Evolutionary conservation across 1,284 basidiomycete genomes (phyloP), one percentile per base, ranked within the genome.

Genomic region (Cystobasidium slooffiae): DNA sequence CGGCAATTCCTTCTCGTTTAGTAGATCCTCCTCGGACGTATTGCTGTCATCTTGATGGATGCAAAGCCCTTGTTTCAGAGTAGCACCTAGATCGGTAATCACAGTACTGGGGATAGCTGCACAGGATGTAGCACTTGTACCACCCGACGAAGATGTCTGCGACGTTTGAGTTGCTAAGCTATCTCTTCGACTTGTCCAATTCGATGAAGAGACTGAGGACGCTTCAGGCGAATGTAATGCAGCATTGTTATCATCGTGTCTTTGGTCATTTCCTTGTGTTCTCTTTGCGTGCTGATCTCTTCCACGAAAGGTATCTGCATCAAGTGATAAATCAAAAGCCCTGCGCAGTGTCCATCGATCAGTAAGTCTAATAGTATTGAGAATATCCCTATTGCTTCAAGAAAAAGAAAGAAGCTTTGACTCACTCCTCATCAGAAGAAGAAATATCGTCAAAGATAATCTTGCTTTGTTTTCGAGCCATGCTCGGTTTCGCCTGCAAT

Each of bases 381-480:
- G 3, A 53, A 1, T 20, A 53, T 20, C 52, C 18, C 4, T 7
- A 10, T 9, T n/a, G 14, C 18, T 18, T 53, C 51, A 22, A 53
- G 18, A 53, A 20, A 12, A 3, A 14, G 24, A 12, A 12, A 20
- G 22, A 37, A 5, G 16, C 24, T 20, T 43, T 44, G 18, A 44
- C 59, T 61, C 39, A 65, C 62, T 65, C 62, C 51, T 65, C 62
- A 51, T 65, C 62, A 16, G 62, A 65, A 0, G 62, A 65, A 8
- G 62, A 65, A 52, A 22, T 49, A 43, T 65, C 62, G 22, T 65
- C 46, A 44, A 65, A 65, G 9, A 65, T 46, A 51, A 65, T 65
- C 46, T 51, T 65, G 62, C 62, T 65, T 9, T 65, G 12, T 37
- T 52, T 65, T 14, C 31, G 47, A 5, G 14, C n/a, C 24, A 1